Conservation (phyloP, 2,329 filamentous ascomycete genomes). For the Fusarium tuaranense region DNA sequence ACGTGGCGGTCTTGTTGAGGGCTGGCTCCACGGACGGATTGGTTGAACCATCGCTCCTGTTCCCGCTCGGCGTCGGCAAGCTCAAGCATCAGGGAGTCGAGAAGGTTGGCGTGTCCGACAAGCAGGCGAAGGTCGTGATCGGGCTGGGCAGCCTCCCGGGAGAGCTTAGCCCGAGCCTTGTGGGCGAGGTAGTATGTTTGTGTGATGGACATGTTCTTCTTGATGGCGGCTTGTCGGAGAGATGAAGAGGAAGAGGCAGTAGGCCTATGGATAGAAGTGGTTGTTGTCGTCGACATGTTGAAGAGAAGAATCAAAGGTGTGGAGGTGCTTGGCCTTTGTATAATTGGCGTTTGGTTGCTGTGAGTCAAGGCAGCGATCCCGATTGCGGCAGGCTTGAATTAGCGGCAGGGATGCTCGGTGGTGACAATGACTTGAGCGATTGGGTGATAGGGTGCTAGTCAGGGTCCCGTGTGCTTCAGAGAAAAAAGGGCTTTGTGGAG, state of each 20-base stretch:
- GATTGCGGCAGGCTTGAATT: slow-evolving; percentile 45
- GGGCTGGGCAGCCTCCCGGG: slow-evolving; percentile 85
- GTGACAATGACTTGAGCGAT: slow-evolving; percentile 45
- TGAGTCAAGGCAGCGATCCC: slow-evolving; percentile 46
- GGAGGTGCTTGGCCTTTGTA: slow-evolving; percentile 39
- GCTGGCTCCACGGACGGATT: slow-evolving; percentile 82
- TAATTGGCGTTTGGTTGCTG: slow-evolving; percentile 38
- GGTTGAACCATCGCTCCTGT: slow-evolving; percentile 98
- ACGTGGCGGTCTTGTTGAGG: slow-evolving; percentile 75
- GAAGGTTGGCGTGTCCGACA: slow-evolving; percentile 97
- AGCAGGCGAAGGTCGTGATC: slow-evolving; percentile 96
- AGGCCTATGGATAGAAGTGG: slow-evolving; percentile 41
- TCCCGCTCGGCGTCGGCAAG: slow-evolving; percentile 94
- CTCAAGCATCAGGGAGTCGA: slow-evolving; percentile 92
- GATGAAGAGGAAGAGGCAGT: slow-evolving; percentile 42
- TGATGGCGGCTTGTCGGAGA: slow-evolving; percentile 53
- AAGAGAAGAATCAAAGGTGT: slow-evolving; percentile 25
- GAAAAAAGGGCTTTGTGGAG: slow-evolving; percentile 24
- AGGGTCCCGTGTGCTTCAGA: slow-evolving; percentile 13
- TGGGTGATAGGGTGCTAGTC: slow-evolving; percentile 44
- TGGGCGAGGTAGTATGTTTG: slow-evolving; percentile 99
- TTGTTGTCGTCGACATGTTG: slow-evolving; percentile 48
- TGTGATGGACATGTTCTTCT: slow-evolving; percentile 96
- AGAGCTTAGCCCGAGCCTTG: slow-evolving; percentile 96
- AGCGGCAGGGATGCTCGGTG: slow-evolving; percentile 47